phyloP scores from a whole-genome alignment of 1,284 basidiomycete genomes.

The Trichosporon ovoides region DNA sequence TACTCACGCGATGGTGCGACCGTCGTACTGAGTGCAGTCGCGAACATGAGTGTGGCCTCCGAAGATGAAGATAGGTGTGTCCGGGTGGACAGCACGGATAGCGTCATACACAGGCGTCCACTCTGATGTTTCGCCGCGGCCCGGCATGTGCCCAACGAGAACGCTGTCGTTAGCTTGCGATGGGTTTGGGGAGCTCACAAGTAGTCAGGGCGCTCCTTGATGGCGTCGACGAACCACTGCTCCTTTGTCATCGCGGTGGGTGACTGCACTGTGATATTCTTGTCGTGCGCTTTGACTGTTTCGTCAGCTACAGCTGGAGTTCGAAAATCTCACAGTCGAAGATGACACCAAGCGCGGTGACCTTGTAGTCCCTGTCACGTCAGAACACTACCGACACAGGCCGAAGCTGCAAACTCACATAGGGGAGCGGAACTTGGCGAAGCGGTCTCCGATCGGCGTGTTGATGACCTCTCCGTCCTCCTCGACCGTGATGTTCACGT shows the following conservation, averaged over 20 bases:
- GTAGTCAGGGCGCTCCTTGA: slow-evolving; percentile 71
- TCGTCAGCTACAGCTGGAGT: background rate
- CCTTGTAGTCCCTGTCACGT: slow-evolving; percentile 54
- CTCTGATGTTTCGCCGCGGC: slow-evolving; percentile 38
- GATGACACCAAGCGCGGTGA: slow-evolving; percentile 76
- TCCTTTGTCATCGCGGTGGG: slow-evolving; percentile 71
- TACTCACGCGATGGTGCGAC: slow-evolving; percentile 42
- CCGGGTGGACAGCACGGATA: slow-evolving; percentile 63
- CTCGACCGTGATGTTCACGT: slow-evolving; percentile 74
- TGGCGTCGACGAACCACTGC: slow-evolving; percentile 63
- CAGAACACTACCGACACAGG: background rate
- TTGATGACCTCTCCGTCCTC: slow-evolving; percentile 49
- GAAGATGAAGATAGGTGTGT: slow-evolving; percentile 71
- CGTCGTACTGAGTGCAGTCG: slow-evolving; percentile 59
- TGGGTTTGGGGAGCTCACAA: slow-evolving; percentile 49
- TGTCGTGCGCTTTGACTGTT: slow-evolving; percentile 43
- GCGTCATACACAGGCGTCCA: slow-evolving; percentile 71
- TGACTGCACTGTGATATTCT: slow-evolving; percentile 65
- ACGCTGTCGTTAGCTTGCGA: slow-evolving; percentile 17
- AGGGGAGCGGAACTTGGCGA: slow-evolving; percentile 66
- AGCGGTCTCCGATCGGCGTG: slow-evolving; percentile 55
- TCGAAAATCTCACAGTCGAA: slow-evolving; percentile 53
- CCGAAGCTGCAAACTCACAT: slow-evolving; percentile 52
- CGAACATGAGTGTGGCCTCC: slow-evolving; percentile 75
- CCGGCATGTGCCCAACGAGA: slow-evolving; percentile 46